Evolutionary conservation across 306 rosid species (phyloP), one percentile per base, ranked within the genome.

Genomic region (Spatholobus suberectus): DNA sequence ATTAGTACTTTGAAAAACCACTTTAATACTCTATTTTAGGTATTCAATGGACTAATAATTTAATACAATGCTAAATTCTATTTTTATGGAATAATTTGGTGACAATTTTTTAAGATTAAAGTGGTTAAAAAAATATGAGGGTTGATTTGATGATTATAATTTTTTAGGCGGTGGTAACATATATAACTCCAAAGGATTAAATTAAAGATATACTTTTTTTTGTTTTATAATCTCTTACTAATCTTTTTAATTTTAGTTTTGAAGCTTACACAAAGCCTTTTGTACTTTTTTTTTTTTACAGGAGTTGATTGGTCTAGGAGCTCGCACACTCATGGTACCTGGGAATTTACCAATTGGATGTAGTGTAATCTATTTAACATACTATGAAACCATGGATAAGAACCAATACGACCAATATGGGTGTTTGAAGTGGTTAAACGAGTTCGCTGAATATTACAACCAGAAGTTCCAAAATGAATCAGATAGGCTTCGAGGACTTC

Each of bases 301-400:
- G 90, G 89, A 87, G 23, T 79, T 90, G 83, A 85, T 90, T 70
- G 51, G 74, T 59, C 9, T 87, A 21, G 88, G 94, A 54, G 92
- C 90, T 14, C 63, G 69, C n/a, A 90, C 82, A 5, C 54, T 90
- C 4, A 11, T 90, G 63, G 87, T 90, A 21, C 92, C 92, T 6
- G 94, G 94, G 18, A 87, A 78, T 82, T 61, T 78, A 0, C 92
- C 92, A 71, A 2, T 88, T 1, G 94, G 90, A 41, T 88, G 94
- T 61, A 27, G 0, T 35, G 26, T 75, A 27, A 0, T 8, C 0
- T 89, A 75, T 80, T 84, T 90, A 85, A 81, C 90, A 38, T 0
- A 0, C 0, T 89, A 85, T 46, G 68, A 70, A 58, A 89, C 87
- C 2, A 9, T 13, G 8, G 65, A 78, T 52, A 55, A 43, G 26